phyloP scores from a whole-genome alignment of 352 stramenopile genomes.

The Phytophthora cryptogea region DNA sequence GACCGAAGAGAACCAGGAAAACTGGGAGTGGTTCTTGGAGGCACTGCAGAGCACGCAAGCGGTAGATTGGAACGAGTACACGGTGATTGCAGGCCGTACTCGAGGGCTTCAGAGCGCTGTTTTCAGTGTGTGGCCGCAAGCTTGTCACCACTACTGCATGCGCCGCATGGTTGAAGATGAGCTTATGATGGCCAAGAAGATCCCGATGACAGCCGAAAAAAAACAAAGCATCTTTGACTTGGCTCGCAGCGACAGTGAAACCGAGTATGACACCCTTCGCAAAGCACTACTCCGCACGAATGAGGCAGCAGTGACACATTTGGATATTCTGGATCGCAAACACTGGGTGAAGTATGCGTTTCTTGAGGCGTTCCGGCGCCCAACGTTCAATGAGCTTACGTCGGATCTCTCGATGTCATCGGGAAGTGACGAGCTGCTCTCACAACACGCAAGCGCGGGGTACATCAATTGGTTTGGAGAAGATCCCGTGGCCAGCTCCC shows the following conservation, averaged over 20 bases:
- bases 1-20: conserved; percentile 60
- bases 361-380: conserved; percentile 60
- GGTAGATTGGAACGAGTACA: conserved; percentile 66
- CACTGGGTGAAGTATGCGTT: conserved; percentile 86
- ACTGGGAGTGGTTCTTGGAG: conserved; percentile 80
- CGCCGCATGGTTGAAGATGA: conserved; percentile 76
- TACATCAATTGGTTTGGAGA: conserved; percentile 69
- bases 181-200: conserved; percentile 58
- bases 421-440: conserved; percentile 48
- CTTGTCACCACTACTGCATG: conserved; percentile 76
- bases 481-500: conserved; percentile 59
- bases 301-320: conserved; percentile 51
- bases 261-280: conserved; percentile 68
- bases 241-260: conserved; percentile 69
- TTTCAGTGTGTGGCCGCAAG: conserved; percentile 53
- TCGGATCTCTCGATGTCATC: conserved; percentile 57
- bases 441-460: conserved; percentile 39
- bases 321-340: conserved; percentile 59
- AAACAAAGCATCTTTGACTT: conserved; percentile 75
- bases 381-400: conserved; percentile 77
- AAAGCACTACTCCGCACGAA: conserved; percentile 55
- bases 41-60: conserved; percentile 47
- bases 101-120: conserved; percentile 59
- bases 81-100: conserved; percentile 62
- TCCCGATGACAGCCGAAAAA: conserved; percentile 64